Evolutionary conservation across 495 filamentous ascomycete genomes (phyloP), one percentile per base, ranked within the genome.

Genomic region (Penicillium salamii): DNA sequence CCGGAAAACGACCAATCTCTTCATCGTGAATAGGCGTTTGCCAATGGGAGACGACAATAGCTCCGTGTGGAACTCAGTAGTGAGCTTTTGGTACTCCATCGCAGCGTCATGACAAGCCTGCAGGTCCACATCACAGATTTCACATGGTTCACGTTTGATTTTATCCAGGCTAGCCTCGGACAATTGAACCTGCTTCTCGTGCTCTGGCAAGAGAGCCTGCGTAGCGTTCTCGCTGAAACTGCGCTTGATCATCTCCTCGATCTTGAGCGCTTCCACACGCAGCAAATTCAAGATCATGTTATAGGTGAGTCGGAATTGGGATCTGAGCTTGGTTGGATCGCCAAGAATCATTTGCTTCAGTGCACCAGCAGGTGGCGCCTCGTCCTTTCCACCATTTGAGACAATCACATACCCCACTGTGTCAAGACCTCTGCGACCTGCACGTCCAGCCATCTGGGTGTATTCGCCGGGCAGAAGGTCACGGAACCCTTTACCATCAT

Each of bases 191-290:
- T 89, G 83, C 63, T 91, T 92, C 70, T 97, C 92, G 54, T 97
- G 91, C 67, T 96, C 90, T 1, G 93, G 93, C 9, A 97, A 74
- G 26, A 97, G 73, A 51, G 95, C 92, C 59, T 97, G 95, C 0
- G 95, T 97, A n/a, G 91, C 91, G 70, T 98, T 93, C 68, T 98
- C 93, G 49, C 90, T 95, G 78, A 98, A 98, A 65, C 90, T 96
- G 54, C 93, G 83, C 77, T 98, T 98, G 72, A 98, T 98, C 93
- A 98, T 98, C 69, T 98, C 93, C 67, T 98, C 93, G 55, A 98
- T 97, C 71, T 96, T 97, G 46, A 98, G 70, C 6, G 93, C 95
- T 70, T 98, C 93, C 14, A 98, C 93, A 15, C 93, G 86, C 17
- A 98, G 75, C 7, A 98, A 79, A 58, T 97, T 98, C 36, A 98